A percentile compares a stretch with the other conserved stretches of the same genome.
phyloP scores from a whole-genome alignment of 345 rosid genomes.

The Ceriops decandra region DNA sequence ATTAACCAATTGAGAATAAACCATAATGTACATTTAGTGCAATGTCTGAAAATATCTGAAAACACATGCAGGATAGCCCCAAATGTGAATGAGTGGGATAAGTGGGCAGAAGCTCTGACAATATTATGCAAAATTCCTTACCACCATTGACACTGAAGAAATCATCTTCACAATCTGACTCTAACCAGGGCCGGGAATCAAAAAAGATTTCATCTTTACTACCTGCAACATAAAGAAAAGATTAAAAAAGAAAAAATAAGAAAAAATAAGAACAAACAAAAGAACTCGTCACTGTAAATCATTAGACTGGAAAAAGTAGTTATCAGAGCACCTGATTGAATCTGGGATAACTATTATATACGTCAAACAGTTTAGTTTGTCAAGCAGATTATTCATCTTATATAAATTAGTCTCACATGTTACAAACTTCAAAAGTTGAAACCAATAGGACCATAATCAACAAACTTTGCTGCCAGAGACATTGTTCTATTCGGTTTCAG shows the following conservation, averaged over 20 bases:
- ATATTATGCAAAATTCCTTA: slow-evolving; percentile 26
- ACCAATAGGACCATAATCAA: neutral
- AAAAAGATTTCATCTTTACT: slow-evolving; percentile 81
- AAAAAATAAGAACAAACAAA: too few species aligned
- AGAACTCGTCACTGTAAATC: neutral
- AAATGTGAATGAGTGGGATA: neutral
- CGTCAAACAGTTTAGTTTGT: neutral
- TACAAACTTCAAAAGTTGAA: neutral
- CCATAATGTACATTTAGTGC: too few species aligned
- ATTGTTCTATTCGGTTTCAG: neutral
- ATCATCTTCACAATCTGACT: slow-evolving; percentile 90
- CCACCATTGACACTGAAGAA: slow-evolving; percentile 95
- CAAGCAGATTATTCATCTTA: neutral
- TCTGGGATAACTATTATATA: neutral
- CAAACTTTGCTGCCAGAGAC: neutral
- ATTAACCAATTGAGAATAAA: too few species aligned
- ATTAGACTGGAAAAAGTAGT: neutral
- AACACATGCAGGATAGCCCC: too few species aligned
- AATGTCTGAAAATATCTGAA: too few species aligned
- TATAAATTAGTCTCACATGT: neutral
- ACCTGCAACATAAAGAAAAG: slow-evolving; percentile 41
- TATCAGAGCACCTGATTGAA: neutral
- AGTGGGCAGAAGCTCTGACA: slow-evolving; percentile 1
- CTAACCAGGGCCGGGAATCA: slow-evolving; percentile 73
- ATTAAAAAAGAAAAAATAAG: neutral